Evolutionary conservation across 1,284 basidiomycete genomes (phyloP).

Genomic region (Pseudozyma sp.): DNA sequence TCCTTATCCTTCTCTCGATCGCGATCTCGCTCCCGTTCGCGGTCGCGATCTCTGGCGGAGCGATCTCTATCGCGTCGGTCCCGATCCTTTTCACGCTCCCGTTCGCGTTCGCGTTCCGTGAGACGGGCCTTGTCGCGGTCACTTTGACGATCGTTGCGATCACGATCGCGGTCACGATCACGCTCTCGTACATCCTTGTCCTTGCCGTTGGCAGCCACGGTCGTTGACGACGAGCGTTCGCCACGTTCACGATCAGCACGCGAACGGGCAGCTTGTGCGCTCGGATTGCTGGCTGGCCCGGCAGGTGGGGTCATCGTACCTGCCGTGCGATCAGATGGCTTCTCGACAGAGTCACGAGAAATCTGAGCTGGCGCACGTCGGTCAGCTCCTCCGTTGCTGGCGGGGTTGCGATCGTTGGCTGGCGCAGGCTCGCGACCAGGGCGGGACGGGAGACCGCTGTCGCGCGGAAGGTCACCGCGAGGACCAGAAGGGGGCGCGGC

Average conservation of each 20-base stretch:
- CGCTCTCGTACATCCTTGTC: slow-evolving; percentile 30
- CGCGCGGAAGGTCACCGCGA: slow-evolving; percentile 11
- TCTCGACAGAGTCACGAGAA: slow-evolving; percentile 13
- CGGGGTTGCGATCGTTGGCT: slow-evolving; percentile 13
- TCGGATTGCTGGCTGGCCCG: slow-evolving; percentile 24
- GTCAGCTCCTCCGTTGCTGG: slow-evolving; percentile 6
- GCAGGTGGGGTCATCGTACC: slow-evolving; percentile 31
- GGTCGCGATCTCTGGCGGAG: slow-evolving; percentile 23
- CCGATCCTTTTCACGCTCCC: slow-evolving; percentile 19
- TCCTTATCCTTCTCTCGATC: slow-evolving; percentile 20
- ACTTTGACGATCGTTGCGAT: slow-evolving; percentile 20
- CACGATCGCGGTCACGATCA: slow-evolving; percentile 11
- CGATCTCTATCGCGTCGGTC: slow-evolving; percentile 26
- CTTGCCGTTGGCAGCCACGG: slow-evolving; percentile 9
- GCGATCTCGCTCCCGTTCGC: slow-evolving; percentile 22
- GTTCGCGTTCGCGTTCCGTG: slow-evolving; percentile 32
- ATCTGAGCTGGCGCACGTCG: slow-evolving; percentile 14
- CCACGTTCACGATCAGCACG: slow-evolving; percentile 28
- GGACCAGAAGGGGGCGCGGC: slow-evolving; percentile 19
- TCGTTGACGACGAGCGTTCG: slow-evolving; percentile 18
- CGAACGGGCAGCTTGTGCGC: slow-evolving; percentile 25
- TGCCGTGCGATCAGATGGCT: not conserved
- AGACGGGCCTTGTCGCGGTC: slow-evolving; percentile 30
- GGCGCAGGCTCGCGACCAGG: slow-evolving; percentile 13
- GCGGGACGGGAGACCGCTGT: slow-evolving; percentile 26